Evolutionary conservation across 805 yeast genomes (phyloP), one percentile per base, ranked within the genome.

Genomic region (Ogataea haglerorum): DNA sequence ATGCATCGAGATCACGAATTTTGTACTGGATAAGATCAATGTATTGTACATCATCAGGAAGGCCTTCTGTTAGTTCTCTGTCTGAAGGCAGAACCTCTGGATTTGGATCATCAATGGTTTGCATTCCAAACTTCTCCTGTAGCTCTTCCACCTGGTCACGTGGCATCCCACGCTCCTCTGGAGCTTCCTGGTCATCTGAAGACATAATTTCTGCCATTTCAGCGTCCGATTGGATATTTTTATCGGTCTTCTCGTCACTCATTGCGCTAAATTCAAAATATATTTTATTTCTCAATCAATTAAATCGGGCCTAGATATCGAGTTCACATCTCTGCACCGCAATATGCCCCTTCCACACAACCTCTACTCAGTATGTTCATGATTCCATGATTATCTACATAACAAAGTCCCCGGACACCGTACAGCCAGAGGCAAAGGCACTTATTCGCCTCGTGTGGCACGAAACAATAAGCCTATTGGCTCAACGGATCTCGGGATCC

Each of bases 1-100:
- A 66, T 45, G 73, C 86, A 40, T 78, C 82, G 54, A 88, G 53
- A 0, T 84, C 74, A 8, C 68, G 55, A 29, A 87, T 78, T 61
- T 84, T 85, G 57, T 83, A 63, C 56, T 87, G 95, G 14, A 83
- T 69, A 47, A 87, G 63, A 38, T 83, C 88, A 25, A 86, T 65
- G 22, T 70, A 72, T 18, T 73, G 80, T 0, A 77, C 65, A 48
- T 84, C 85, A n/a, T 68, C 66, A 0, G 77, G 78, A 25, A 72
- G 61, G 40, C 73, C 82, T 4, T 62, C 64, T 0, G 89, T 74
- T 38, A 85, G 61, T 39, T 84, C 89, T 6, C 62, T 69, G 61
- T 87, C 95, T 0, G 89, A 80, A 7, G 78, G 85, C 31, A 84
- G 75, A 23, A 65, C 64, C 30, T 83, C 85, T 0, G 69, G 70